Percentiles rank a stretch among this genome's conserved stretches.
phyloP scores from a whole-genome alignment of 2,329 filamentous ascomycete genomes.

The Colletotrichum tanaceti region DNA sequence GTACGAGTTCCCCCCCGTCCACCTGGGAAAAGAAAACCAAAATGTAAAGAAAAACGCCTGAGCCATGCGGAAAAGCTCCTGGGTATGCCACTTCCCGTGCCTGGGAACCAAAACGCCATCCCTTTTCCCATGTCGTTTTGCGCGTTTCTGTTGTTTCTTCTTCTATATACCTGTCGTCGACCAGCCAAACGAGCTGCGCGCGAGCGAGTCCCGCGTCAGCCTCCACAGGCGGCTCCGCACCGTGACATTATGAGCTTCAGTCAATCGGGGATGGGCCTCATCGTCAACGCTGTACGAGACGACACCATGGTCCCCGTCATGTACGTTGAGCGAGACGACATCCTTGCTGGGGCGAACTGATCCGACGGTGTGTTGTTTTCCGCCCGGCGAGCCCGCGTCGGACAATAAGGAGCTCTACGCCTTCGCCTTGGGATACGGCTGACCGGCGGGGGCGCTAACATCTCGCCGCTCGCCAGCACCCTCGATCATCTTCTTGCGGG shows the following conservation, averaged over 20 bases:
- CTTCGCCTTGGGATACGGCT: conserved; percentile 36
- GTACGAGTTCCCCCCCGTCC: neutral
- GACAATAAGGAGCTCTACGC: conserved; percentile 33
- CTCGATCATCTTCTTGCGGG: conserved; percentile 68
- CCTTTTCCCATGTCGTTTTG: conserved; percentile 10
- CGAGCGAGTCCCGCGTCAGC: conserved; percentile 33
- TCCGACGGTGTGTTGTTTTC: neutral
- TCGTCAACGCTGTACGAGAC: neutral
- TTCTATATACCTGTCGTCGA: conserved; percentile 21
- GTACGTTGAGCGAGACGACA: neutral
- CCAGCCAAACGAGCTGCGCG: conserved; percentile 25
- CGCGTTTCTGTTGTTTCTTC: conserved; percentile 12
- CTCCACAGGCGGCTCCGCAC: conserved; percentile 27
- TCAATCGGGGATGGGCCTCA: neutral
- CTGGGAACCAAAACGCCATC: conserved; percentile 24
- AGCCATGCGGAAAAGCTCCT: conserved; percentile 3
- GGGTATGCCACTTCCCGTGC: neutral
- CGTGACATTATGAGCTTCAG: conserved; percentile 7
- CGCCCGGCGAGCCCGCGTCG: conserved; percentile 1
- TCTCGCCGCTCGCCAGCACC: conserved; percentile 59
- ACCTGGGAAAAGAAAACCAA: neutral
- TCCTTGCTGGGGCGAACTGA: neutral
- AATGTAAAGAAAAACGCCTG: conserved; percentile 5
- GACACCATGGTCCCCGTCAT: neutral
- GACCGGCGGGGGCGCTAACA: conserved; percentile 57